Base-by-base conservation (phyloP, 2,329 filamentous ascomycete species). In the Colletotrichum australisinense region DNA sequence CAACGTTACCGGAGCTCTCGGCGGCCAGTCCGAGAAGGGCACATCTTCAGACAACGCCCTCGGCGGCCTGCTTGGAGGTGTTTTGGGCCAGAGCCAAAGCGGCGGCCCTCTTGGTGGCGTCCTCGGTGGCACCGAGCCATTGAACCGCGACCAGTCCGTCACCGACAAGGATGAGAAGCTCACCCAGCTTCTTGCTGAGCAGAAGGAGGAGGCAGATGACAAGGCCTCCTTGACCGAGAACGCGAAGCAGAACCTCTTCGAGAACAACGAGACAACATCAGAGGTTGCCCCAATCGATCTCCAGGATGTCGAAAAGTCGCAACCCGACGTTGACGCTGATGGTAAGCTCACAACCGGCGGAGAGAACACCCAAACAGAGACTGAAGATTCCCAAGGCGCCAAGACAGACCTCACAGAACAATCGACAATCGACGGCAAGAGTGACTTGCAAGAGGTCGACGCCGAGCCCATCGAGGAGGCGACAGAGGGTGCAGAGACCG, bases 161-260 rank as follows among this genome's bases (percentile, higher is more conserved):
- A 73, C 71, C 22, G 71, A 73, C 24, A 73, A 71, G 67, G 71
- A 73, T 8, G 71, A 73, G 62, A 73, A 73, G 56, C 67, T 73
- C 3, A 73, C 71, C 7, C 56, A 73, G 49, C 19, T 73, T 4
- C 66, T 76, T 4, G 67, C 69, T 16, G 53, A 75, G 12, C 72
- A 68, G 32, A 63, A 67, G 9, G 70, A 73, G 5, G 69, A 75
- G 8, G 46, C 32, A 1, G 69, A 63, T 38, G 73, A 76, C 19
- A 75, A 75, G 28, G 38, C 57, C 12, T 59, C 64, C 12, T 5
- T 73, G 4, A 71, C 66, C 6, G 73, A 76, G 26, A 63, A 75
- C 52, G 74, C 74, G 11, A 75, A 76, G 73, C 72, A 71, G 22
- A 72, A 67, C 46, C 74, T 76, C 2, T 76, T 76, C 49, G 72